Conservation (phyloP, 306 rosid species). For the Malus sylvestris region DNA sequence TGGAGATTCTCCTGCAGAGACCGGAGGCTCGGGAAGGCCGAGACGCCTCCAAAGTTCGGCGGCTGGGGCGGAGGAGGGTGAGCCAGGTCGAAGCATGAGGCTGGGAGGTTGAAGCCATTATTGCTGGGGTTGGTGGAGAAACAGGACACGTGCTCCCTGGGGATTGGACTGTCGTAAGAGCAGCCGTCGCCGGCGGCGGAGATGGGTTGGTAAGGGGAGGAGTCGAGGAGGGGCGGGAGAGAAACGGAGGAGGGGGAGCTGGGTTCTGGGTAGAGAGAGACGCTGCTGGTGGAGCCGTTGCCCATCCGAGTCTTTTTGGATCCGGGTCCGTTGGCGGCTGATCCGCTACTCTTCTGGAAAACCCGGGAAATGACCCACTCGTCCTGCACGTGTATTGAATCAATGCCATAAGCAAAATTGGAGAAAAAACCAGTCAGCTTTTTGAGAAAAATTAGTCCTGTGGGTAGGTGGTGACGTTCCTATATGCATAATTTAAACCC, state of each 20-base stretch:
- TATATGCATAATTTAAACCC: background rate
- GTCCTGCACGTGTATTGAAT: constrained; percentile 33
- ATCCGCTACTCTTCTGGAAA: constrained; percentile 52
- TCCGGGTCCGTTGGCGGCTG: constrained; percentile 16
- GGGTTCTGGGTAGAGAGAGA: constrained; percentile 46
- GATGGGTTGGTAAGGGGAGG: constrained; percentile 41
- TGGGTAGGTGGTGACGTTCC: background rate
- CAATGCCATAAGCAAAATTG: background rate
- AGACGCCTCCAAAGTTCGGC: constrained; percentile 26
- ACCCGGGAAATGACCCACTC: constrained; percentile 98
- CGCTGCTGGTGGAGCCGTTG: constrained; percentile 6
- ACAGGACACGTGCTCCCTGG: constrained; percentile 99
- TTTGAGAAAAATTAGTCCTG: background rate
- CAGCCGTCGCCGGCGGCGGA: constrained; percentile 30
- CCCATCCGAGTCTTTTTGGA: constrained; percentile 44
- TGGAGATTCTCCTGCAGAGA: constrained; percentile 86
- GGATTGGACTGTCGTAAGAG: constrained; percentile 35
- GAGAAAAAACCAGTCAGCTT: background rate
- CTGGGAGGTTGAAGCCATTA: constrained; percentile 19
- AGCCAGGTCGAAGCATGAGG: constrained; percentile 21
- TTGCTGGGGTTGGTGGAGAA: constrained; percentile 71
- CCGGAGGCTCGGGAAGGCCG: constrained; percentile 76
- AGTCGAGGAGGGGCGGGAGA: constrained; percentile 83
- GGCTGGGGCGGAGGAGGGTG: constrained; percentile 21
- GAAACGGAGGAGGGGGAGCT: constrained; percentile 76